Evolutionary conservation across 129 eudicot species (phyloP).

Genomic region (Escallonia rubra): DNA sequence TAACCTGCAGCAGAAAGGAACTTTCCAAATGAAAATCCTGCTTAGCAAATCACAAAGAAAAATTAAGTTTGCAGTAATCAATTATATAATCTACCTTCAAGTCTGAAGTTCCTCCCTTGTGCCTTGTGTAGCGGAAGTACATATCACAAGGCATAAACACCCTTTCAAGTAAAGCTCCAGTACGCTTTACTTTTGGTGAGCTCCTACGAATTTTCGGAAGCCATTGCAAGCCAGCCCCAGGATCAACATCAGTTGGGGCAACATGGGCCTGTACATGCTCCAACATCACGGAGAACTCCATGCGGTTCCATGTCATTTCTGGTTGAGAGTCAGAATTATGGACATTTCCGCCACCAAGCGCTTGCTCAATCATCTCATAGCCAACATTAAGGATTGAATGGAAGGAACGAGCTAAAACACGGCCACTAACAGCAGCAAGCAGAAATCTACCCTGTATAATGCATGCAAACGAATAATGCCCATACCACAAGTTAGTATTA

Average conservation of each 20-base stretch:
- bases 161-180: slow-evolving; percentile 97
- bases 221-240: slow-evolving; percentile 99
- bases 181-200: slow-evolving; percentile 95
- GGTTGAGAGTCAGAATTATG: slow-evolving; percentile 64
- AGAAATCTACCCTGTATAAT: slow-evolving; percentile 86
- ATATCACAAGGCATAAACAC: slow-evolving; percentile 99
- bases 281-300: slow-evolving; percentile 95
- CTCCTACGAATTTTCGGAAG: slow-evolving; percentile 87
- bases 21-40: slow-evolving; percentile 1
- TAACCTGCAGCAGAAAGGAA: slow-evolving; percentile 62
- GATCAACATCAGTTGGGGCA: slow-evolving; percentile 99
- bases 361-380: slow-evolving; percentile 77
- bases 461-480: slow-evolving; percentile 12
- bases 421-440: slow-evolving; percentile 99
- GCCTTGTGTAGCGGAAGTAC: slow-evolving; percentile 93
- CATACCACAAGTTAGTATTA: neutral
- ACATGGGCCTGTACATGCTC: slow-evolving; percentile 99
- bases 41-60: neutral
- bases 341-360: slow-evolving; percentile 63
- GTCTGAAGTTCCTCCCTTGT: slow-evolving; percentile 91
- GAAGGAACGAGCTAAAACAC: slow-evolving; percentile 94
- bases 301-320: slow-evolving; percentile 91
- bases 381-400: slow-evolving; percentile 91
- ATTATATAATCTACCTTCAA: slow-evolving; percentile 46
- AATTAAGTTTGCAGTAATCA: neutral